Conservation (phyloP, 768 basidiomycete species). For the Mycena chlorophos region DNA sequence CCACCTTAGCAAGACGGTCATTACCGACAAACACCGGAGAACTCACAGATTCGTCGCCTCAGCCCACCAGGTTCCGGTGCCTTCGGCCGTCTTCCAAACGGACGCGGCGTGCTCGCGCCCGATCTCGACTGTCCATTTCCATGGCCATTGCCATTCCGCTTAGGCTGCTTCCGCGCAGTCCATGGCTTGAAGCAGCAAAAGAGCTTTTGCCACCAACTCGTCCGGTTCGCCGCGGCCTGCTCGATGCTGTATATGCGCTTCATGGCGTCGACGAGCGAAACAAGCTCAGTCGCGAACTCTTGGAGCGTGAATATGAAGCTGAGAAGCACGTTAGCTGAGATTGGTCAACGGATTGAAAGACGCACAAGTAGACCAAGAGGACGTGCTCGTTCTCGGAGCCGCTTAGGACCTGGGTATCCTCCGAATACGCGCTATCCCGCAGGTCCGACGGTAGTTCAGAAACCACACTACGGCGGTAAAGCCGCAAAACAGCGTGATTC, state of each 20-base stretch:
- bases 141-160: slow-evolving; percentile 10
- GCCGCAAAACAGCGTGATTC: slow-evolving; percentile 76
- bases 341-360: slow-evolving; percentile 12
- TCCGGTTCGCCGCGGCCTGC: slow-evolving; percentile 40
- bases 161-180: slow-evolving; percentile 4
- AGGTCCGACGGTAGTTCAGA: slow-evolving; percentile 19
- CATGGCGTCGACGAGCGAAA: slow-evolving; percentile 83
- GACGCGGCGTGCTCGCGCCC: slow-evolving; percentile 1
- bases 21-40: not conserved
- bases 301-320: slow-evolving; percentile 97
- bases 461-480: slow-evolving; percentile 60
- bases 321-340: slow-evolving; percentile 10
- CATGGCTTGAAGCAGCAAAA: slow-evolving; percentile 23
- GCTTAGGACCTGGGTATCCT: slow-evolving; percentile 37
- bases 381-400: slow-evolving; percentile 76
- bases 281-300: slow-evolving; percentile 85
- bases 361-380: slow-evolving; percentile 91
- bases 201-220: slow-evolving; percentile 42
- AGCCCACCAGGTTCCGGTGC: not conserved
- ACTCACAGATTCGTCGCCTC: slow-evolving; percentile 15
- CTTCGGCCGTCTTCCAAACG: slow-evolving; percentile 8
- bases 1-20: not conserved
- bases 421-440: slow-evolving; percentile 17
- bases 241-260: slow-evolving; percentile 73
- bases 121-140: slow-evolving; percentile 3